Evolutionary conservation across 179 eudicot species (phyloP), one percentile per base, ranked within the genome.

Genomic region (Nepenthes alata): DNA sequence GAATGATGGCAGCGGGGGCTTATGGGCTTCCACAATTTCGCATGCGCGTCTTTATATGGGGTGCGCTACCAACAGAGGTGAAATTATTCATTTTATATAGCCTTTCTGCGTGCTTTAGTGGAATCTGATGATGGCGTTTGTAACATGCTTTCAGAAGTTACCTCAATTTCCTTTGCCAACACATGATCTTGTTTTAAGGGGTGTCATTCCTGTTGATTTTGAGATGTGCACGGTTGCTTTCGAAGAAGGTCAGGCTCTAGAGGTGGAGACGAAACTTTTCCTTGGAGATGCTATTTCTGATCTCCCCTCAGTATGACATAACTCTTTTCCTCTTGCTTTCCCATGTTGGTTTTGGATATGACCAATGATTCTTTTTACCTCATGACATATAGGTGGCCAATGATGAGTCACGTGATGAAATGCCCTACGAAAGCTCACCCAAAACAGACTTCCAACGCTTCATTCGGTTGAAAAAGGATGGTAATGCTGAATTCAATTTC

Each of bases 101-200:
- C 13, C 1, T 14, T 34, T 9, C 5, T 25, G 5, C n/a, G 38
- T 47, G 44, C 0, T 13, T 11, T 62, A 25, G 8, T 3, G 13
- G 36, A 60, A 34, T 37, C 53, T 53, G 37, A 6, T 58, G 44
- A 38, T 47, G 11, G 47, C 39, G 0, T 39, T 8, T 50, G n/a
- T 47, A 5, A 12, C 1, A 11, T 55, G 4, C 55, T 9, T 70
- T 15, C 90, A 91, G 98, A 81, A 69, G 14, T 63, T 91, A 73
- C 86, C 96, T 41, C 87, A 82, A 47, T 91, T 81, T 60, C 85
- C 96, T 0, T 58, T 91, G 68, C 98, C 98, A 2, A 84, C 98
- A 0, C 96, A 88, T 58, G 75, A 84, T 61, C 70, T 80, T 54
- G 78, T 85, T 36, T 55, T 59, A 10, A 72, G 95, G 61, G 98